Percentiles rank a stretch among this genome's conserved stretches.
These are phyloP conservation scores for Tetrahymena malaccensis DNA, from an alignment of 73 alveolate species.

Conservation along the genomic window DNA sequence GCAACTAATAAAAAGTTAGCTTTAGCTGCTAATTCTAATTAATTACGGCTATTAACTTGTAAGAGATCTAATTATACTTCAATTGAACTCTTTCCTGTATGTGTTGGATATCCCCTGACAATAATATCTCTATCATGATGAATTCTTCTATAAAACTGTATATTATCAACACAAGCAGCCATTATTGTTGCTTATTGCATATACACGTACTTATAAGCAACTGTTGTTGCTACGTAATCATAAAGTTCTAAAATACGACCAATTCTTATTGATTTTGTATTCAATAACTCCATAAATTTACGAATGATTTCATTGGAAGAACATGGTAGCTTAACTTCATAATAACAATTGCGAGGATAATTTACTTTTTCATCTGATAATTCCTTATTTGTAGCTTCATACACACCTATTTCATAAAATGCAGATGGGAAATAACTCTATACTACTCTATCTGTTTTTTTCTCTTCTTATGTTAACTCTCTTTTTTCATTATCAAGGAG, in stretches of 20 bases:
- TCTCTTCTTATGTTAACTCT: background rate
- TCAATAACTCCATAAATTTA: background rate
- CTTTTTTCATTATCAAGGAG: background rate
- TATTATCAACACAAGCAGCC: conserved; percentile 18
- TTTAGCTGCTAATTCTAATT: conserved; percentile 2
- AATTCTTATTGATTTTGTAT: conserved; percentile 17
- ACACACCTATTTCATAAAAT: background rate
- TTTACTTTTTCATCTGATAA: background rate
- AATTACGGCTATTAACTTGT: background rate
- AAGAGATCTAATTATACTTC: conserved; percentile 24
- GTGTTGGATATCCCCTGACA: conserved; percentile 4
- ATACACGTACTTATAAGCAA: conserved; percentile 7
- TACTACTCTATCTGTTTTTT: background rate
- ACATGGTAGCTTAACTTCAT: background rate
- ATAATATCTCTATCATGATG: conserved; percentile 6
- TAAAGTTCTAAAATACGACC: conserved; percentile 23
- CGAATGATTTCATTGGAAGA: background rate
- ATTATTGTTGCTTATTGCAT: conserved; percentile 12
- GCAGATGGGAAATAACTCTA: background rate
- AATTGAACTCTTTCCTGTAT: conserved; percentile 25
- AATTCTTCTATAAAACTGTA: conserved; percentile 1
- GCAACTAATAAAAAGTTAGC: conserved; percentile 27
- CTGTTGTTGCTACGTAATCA: conserved; percentile 23
- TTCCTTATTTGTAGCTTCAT: background rate
- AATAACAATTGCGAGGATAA: background rate